Conservation (phyloP, 306 rosid species). For the Gleditsia sinensis region DNA sequence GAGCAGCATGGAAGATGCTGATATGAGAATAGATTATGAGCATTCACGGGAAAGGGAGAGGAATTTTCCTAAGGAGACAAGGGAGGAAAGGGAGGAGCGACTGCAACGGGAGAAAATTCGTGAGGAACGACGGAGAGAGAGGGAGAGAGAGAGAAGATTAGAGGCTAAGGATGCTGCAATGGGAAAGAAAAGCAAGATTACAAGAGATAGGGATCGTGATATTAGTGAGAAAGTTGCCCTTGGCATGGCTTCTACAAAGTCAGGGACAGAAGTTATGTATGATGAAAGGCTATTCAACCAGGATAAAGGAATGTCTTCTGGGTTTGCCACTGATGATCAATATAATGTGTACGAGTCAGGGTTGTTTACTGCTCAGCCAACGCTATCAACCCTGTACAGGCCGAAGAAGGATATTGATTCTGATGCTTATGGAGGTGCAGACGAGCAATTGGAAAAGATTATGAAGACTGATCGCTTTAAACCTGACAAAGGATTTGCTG, state of each 20-base stretch:
- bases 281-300: constrained; percentile 94
- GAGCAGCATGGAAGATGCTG: constrained; percentile 51
- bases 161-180: constrained; percentile 89
- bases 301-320: constrained; percentile 92
- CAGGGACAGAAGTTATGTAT: constrained; percentile 82
- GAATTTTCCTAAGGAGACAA: constrained; percentile 58
- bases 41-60: constrained; percentile 58
- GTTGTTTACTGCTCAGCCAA: constrained; percentile 79
- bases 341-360: constrained; percentile 91
- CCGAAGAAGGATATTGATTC: constrained; percentile 83
- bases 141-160: constrained; percentile 93
- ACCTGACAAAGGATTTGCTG: constrained; percentile 75
- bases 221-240: constrained; percentile 95
- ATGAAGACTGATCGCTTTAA: constrained; percentile 92
- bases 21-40: constrained; percentile 59
- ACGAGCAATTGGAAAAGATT: constrained; percentile 91
- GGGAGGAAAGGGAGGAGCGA: constrained; percentile 76
- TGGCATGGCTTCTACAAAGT: constrained; percentile 80
- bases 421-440: constrained; percentile 81
- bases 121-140: constrained; percentile 80
- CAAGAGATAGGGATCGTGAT: constrained; percentile 93
- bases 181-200: constrained; percentile 95
- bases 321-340: constrained; percentile 86
- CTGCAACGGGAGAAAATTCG: constrained; percentile 79
- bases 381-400: constrained; percentile 82